Conservation (phyloP, 106 monocot genomes). For the Iris macrosiphon region DNA sequence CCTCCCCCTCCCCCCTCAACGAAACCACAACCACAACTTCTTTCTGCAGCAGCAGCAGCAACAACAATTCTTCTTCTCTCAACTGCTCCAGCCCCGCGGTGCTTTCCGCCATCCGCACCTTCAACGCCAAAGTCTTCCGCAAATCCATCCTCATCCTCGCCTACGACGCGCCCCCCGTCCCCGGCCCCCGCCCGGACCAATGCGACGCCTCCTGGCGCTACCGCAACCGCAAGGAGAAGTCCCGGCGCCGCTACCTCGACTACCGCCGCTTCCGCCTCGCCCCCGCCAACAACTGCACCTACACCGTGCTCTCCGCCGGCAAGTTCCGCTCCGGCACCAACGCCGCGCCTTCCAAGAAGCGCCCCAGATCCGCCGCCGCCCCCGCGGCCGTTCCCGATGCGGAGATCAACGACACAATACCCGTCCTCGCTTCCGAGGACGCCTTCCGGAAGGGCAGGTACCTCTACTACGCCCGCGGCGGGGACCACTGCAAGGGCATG, state of each 20-base stretch:
- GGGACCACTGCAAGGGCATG: slow-evolving; percentile 82
- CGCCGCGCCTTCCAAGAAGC: slow-evolving; percentile 4
- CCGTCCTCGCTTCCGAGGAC: slow-evolving; percentile 52
- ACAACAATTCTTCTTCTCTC: slow-evolving; percentile 16
- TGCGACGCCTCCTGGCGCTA: slow-evolving; percentile 71
- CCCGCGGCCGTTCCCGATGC: slow-evolving; percentile 38
- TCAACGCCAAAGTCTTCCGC: slow-evolving; percentile 32
- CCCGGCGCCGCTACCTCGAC: slow-evolving; percentile 70
- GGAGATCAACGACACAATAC: slow-evolving; percentile 66
- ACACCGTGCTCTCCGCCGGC: slow-evolving; percentile 33
- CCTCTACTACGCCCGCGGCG: slow-evolving; percentile 54
- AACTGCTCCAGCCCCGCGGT: slow-evolving; percentile 59
- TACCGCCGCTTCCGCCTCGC: slow-evolving; percentile 62
- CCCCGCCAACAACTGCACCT: slow-evolving; percentile 30
- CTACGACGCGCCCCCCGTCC: slow-evolving; percentile 45
- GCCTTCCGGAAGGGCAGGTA: slow-evolving; percentile 38
- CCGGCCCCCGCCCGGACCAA: slow-evolving; percentile 29
- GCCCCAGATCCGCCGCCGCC: not conserved
- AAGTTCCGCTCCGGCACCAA: slow-evolving; percentile 65
- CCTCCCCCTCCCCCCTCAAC: slow-evolving; percentile 20
- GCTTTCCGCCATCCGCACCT: slow-evolving; percentile 51
- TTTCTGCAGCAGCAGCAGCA: slow-evolving; percentile 27
- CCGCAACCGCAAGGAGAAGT: slow-evolving; percentile 53
- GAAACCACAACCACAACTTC: slow-evolving; percentile 14
- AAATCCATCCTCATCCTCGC: slow-evolving; percentile 46